phyloP scores from a whole-genome alignment of 768 basidiomycete genomes.

The Amanita exitialis region DNA sequence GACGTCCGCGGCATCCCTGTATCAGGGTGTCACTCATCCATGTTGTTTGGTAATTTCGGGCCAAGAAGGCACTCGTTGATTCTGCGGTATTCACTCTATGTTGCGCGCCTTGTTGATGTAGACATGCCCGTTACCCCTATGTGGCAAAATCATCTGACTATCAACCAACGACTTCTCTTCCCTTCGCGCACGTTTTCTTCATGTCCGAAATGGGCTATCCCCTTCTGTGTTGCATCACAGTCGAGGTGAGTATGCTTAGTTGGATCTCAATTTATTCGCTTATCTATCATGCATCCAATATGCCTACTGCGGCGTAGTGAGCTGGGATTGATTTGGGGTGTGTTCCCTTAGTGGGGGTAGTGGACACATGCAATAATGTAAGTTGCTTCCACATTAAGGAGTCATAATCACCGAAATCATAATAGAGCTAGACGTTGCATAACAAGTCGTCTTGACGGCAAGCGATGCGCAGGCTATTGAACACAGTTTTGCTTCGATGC shows the following conservation, averaged over 20 bases:
- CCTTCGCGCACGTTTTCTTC: constrained; percentile 6
- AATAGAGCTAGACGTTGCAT: neutral
- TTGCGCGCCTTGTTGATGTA: neutral
- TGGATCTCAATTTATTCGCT: constrained; percentile 1
- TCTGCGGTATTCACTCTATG: neutral
- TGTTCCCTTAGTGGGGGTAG: neutral
- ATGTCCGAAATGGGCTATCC: constrained; percentile 1
- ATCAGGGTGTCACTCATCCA: neutral
- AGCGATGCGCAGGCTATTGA: neutral
- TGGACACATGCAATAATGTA: neutral
- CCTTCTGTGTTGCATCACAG: neutral
- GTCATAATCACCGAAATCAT: constrained; percentile 1
- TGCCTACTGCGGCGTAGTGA: neutral
- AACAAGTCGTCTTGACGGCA: constrained; percentile 1
- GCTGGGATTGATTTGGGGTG: neutral
- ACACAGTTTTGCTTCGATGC: neutral
- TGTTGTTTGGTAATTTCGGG: neutral
- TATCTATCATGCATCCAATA: neutral
- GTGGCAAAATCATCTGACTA: constrained; percentile 1
- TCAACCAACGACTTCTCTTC: neutral
- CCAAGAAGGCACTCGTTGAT: neutral
- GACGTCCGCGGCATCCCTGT: neutral
- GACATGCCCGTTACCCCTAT: neutral
- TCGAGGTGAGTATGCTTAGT: constrained; percentile 1
- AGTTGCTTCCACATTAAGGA: neutral